These are phyloP conservation scores for Osmanthus fragrans DNA, from an alignment of 257 asterid genomes.

Conservation along the genomic window DNA sequence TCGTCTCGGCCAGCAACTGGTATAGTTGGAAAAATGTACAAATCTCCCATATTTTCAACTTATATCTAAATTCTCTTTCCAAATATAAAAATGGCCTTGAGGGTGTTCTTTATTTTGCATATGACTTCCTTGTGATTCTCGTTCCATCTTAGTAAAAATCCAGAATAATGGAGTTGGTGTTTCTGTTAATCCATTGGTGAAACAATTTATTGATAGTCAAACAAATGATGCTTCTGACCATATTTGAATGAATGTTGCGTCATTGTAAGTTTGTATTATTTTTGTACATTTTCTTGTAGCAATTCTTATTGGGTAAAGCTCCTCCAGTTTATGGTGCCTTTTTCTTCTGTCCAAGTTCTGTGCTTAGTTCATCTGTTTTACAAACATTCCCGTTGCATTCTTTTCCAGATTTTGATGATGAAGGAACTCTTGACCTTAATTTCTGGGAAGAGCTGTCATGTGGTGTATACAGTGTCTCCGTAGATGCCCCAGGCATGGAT, in stretches of 20 bases:
- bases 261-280: neutral
- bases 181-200: neutral
- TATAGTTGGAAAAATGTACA: neutral
- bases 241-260: neutral
- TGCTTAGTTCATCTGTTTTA: constrained; percentile 5
- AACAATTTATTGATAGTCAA: neutral
- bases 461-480: constrained; percentile 75
- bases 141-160: neutral
- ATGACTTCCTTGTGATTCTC: neutral
- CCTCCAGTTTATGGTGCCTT: neutral
- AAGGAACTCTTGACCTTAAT: constrained; percentile 40
- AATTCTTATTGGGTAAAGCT: neutral
- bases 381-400: constrained; percentile 14
- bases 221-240: constrained; percentile 8
- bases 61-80: neutral
- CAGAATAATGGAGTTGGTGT: neutral
- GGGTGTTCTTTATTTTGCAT: neutral
- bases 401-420: constrained; percentile 43
- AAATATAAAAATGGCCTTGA: neutral
- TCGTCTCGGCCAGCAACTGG: neutral
- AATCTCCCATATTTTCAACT: neutral
- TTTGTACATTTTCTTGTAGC: neutral
- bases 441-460: constrained; percentile 98
- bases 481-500: constrained; percentile 35
- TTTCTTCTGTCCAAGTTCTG: neutral